phyloP scores from a whole-genome alignment of 2,329 filamentous ascomycete species.

The Penicillium sp. region DNA sequence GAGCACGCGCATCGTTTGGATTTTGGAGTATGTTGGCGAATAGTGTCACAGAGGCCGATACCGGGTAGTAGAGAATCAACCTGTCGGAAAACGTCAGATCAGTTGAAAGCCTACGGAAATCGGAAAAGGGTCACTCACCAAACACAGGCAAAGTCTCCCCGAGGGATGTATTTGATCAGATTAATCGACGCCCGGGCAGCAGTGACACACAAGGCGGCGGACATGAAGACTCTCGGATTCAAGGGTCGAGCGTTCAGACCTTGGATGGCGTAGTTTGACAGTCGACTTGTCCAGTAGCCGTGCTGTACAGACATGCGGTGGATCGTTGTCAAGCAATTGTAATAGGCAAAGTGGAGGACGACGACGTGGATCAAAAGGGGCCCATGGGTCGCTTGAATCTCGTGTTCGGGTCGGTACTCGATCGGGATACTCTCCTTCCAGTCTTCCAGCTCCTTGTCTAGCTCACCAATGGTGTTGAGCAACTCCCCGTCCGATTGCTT shows the following conservation, averaged over 20 bases:
- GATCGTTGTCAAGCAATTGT: constrained; percentile 95
- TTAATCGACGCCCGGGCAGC: constrained; percentile 90
- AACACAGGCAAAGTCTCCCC: constrained; percentile 89
- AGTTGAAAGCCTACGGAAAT: not conserved
- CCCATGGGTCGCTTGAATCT: constrained; percentile 88
- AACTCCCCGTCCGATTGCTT: constrained; percentile 90
- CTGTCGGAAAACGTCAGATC: constrained; percentile 27
- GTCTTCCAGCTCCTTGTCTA: constrained; percentile 81
- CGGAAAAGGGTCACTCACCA: constrained; percentile 58
- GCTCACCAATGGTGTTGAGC: constrained; percentile 88
- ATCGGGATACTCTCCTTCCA: constrained; percentile 96
- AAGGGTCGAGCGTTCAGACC: constrained; percentile 84
- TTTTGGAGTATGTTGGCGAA: constrained; percentile 97
- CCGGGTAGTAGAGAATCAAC: constrained; percentile 94
- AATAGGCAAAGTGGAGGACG: constrained; percentile 92
- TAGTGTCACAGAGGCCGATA: constrained; percentile 86
- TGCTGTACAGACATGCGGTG: constrained; percentile 98
- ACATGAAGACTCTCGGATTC: constrained; percentile 91
- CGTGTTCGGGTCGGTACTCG: constrained; percentile 94
- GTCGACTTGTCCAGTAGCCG: constrained; percentile 92
- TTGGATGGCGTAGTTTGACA: constrained; percentile 93
- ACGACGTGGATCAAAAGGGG: constrained; percentile 92
- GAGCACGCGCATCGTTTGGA: constrained; percentile 78
- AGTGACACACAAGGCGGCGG: constrained; percentile 84
- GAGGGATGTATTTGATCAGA: constrained; percentile 89